Evolutionary conservation across 2,329 filamentous ascomycete genomes (phyloP), one percentile per base, ranked within the genome.

Genomic region (Grosmannia clavigera): DNA sequence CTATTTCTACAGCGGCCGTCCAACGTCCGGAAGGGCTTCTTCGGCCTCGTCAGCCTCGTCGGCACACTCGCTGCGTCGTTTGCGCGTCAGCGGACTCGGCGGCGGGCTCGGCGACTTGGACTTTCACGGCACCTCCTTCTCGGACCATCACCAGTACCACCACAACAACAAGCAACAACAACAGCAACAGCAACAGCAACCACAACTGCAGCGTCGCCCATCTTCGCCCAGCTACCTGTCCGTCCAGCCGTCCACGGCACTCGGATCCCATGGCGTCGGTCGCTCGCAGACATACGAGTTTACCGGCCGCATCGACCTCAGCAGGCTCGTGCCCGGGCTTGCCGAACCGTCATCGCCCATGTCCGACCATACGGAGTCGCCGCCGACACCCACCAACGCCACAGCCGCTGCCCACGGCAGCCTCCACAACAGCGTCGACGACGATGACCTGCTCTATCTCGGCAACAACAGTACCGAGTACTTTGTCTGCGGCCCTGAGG

Each of bases 401-500:
- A 51, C 6, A 7, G 11, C 7, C 12, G 50, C 25, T 22, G 35
- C 43, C 55, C 11, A 16, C 29, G 53, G 57, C 19, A 52, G 38
- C 40, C 7, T 19, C 50, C 50, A 52, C 27, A 31, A 27, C 50
- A 52, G 50, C 50, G 50, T 25, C 48, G 51, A 35, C 25, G 69
- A 71, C 27, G 67, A 69, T 14, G 72, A 74, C 4, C 74, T 80
- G 62, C 69, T 82, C 38, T 76, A 73, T 64, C 70, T 82, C 3
- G 63, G 67, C 58, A 73, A 78, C 63, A 68, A 71, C 43, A 71
- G 73, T 14, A 72, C 79, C 4, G 78, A 81, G 68, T 82, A 81
- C 66, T 81, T 73, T 64, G 74, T 82, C 57, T 82, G 79, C 62
- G 80, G 80, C 0, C 78, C 79, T 0, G 78, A 81, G 68, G 72